phyloP scores from a whole-genome alignment of 495 filamentous ascomycete genomes.

The Penicillium lagena region DNA sequence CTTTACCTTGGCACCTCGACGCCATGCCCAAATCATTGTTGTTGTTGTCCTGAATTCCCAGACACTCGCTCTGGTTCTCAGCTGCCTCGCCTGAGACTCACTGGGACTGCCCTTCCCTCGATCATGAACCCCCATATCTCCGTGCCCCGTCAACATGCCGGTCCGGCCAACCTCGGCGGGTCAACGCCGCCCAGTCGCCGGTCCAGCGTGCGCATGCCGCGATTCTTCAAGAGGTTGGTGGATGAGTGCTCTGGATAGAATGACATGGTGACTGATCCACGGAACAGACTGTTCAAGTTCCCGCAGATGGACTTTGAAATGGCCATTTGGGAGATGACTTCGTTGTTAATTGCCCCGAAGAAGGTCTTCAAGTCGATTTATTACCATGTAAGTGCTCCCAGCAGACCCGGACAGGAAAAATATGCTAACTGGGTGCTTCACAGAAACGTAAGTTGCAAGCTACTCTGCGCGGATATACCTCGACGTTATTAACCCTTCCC shows the following conservation, averaged over 20 bases:
- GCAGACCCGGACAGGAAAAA: background rate
- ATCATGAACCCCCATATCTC: constrained; percentile 61
- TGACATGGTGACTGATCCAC: background rate
- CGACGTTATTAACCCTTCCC: constrained; percentile 6
- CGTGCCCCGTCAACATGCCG: constrained; percentile 52
- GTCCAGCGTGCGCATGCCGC: constrained; percentile 50
- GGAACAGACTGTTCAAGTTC: constrained; percentile 55
- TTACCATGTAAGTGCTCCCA: constrained; percentile 53
- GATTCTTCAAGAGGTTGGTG: constrained; percentile 47
- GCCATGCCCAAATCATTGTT: too few relatives aligned
- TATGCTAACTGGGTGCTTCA: constrained; percentile 6
- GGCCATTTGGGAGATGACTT: constrained; percentile 77
- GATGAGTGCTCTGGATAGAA: background rate
- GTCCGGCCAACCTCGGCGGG: constrained; percentile 44
- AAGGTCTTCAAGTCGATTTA: constrained; percentile 74
- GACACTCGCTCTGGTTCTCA: too few relatives aligned
- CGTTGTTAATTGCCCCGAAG: constrained; percentile 65
- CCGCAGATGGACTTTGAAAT: constrained; percentile 69
- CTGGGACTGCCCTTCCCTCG: background rate
- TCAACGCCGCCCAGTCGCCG: constrained; percentile 41
- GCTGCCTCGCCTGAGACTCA: too few relatives aligned
- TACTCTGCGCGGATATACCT: background rate
- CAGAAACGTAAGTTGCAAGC: constrained; percentile 53
- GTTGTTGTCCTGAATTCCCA: too few relatives aligned
- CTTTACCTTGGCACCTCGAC: too few relatives aligned